Percentiles rank a stretch among this genome's conserved stretches.
These are phyloP conservation scores for Ilex aquifolium DNA, from an alignment of 257 asterid genomes.

Conservation along the genomic window DNA sequence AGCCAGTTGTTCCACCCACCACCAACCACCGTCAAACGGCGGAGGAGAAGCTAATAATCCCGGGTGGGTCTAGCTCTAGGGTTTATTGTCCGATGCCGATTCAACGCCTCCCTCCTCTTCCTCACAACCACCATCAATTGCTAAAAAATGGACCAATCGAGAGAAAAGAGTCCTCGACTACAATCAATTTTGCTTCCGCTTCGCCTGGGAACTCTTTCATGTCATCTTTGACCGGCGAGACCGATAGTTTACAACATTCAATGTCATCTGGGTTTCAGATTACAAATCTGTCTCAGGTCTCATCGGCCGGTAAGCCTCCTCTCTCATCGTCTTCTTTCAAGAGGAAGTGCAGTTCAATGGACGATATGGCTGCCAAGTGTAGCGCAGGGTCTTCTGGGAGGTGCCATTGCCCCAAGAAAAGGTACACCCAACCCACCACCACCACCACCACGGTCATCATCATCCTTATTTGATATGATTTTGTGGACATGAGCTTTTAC, in stretches of 20 bases:
- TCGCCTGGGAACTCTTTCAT: constrained; percentile 51
- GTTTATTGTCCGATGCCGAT: constrained; percentile 57
- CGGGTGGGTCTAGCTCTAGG: constrained; percentile 23
- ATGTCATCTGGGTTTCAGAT: constrained; percentile 79
- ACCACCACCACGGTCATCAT: too few species aligned
- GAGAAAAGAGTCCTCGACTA: constrained; percentile 60
- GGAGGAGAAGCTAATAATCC: constrained; percentile 19
- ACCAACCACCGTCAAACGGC: constrained; percentile 1
- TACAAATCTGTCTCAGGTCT: constrained; percentile 60
- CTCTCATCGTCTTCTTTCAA: constrained; percentile 52
- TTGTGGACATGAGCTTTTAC: background rate
- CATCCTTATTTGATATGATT: too few species aligned
- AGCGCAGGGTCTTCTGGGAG: constrained; percentile 55
- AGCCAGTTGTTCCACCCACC: constrained; percentile 3
- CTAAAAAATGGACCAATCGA: constrained; percentile 31
- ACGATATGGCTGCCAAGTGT: constrained; percentile 35
- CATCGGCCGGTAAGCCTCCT: constrained; percentile 63
- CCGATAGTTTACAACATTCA: constrained; percentile 58
- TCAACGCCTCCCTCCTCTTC: constrained; percentile 80
- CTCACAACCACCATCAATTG: constrained; percentile 47
- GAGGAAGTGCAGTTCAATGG: constrained; percentile 66
- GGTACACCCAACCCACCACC: constrained; percentile 21
- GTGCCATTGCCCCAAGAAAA: constrained; percentile 78
- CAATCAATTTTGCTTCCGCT: constrained; percentile 55
- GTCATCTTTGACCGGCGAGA: constrained; percentile 77